These are phyloP conservation scores for Coniferiporia sulphurascens DNA, from an alignment of 1,284 basidiomycete species.

Conservation along the genomic window DNA sequence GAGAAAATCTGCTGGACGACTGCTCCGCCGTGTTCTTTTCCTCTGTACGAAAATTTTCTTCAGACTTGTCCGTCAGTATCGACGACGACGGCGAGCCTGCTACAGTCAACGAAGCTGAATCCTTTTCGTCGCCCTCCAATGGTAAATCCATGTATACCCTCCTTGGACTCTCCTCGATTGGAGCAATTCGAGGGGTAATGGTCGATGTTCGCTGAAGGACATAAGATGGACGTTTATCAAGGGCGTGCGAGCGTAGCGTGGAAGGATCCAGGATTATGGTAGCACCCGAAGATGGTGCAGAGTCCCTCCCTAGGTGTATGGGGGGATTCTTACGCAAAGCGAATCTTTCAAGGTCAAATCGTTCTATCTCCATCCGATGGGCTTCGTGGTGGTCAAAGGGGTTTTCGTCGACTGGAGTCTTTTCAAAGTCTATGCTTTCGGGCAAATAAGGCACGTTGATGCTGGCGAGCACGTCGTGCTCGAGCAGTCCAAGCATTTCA, in stretches of 20 bases:
- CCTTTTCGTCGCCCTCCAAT: conserved; percentile 29
- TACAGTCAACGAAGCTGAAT: conserved; percentile 22
- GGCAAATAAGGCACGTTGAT: conserved; percentile 78
- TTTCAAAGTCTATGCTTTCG: conserved; percentile 30
- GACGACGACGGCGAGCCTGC: conserved; percentile 67
- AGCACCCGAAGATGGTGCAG: conserved; percentile 14
- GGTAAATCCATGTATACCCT: conserved; percentile 45
- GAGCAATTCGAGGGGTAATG: conserved; percentile 42
- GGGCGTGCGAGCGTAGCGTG: conserved; percentile 29
- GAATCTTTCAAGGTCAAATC: conserved; percentile 68
- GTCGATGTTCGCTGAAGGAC: conserved; percentile 41
- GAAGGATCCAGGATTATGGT: conserved; percentile 26
- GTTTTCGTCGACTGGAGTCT: conserved; percentile 15
- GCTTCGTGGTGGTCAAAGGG: conserved; percentile 8
- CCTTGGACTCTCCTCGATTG: conserved; percentile 67
- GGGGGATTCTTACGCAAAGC: conserved; percentile 32
- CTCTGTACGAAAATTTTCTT: conserved; percentile 5
- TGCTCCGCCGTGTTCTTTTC: conserved; percentile 1
- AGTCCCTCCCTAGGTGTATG: conserved; percentile 14
- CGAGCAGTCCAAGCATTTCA: conserved; percentile 86
- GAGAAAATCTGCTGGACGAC: conserved; percentile 19
- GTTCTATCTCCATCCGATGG: conserved; percentile 48
- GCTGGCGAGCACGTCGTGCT: conserved; percentile 82
- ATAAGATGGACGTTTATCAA: conserved; percentile 34
- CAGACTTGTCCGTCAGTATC: conserved; percentile 35